phyloP scores from a whole-genome alignment of 805 yeast species.

The Kodamaea kaohsiungensis region DNA sequence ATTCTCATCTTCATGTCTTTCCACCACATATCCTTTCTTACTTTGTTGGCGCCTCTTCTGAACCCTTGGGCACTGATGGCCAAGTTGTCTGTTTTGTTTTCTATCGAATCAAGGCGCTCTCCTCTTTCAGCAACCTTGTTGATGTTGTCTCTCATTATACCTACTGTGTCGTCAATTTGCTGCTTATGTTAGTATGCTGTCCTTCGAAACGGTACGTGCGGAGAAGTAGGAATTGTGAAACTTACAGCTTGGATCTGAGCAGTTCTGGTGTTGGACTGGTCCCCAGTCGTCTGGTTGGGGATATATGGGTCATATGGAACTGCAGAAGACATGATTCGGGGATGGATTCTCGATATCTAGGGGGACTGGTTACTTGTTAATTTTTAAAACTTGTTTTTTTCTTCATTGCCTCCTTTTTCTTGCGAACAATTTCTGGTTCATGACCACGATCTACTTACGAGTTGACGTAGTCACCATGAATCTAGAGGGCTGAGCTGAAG shows the following conservation, averaged over 20 bases:
- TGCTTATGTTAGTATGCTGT: conserved; percentile 31
- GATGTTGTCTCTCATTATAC: conserved; percentile 95
- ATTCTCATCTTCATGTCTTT: conserved; percentile 95
- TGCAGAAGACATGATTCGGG: conserved; percentile 61
- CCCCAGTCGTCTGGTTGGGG: conserved; percentile 59
- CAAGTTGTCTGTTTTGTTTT: conserved; percentile 88
- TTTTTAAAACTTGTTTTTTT: conserved; percentile 11
- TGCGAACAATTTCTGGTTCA: conserved; percentile 2
- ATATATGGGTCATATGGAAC: conserved; percentile 86
- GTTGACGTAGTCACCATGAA: too few species aligned
- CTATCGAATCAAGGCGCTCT: conserved; percentile 87
- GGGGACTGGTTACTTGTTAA: conserved; percentile 6
- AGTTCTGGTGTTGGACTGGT: conserved; percentile 57
- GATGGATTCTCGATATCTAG: not conserved
- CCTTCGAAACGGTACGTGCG: not conserved
- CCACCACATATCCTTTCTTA: conserved; percentile 99
- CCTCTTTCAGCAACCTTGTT: conserved; percentile 95
- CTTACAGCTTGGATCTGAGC: conserved; percentile 83
- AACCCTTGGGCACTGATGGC: conserved; percentile 93
- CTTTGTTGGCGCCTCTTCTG: conserved; percentile 95
- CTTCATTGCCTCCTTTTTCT: conserved; percentile 1
- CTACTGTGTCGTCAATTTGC: conserved; percentile 95
- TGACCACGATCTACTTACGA: not conserved
- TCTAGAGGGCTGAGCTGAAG: too few species aligned
- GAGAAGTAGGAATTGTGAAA: conserved; percentile 15